Base-by-base conservation (phyloP, 805 yeast species). In the Nakazawaea wyomingensis region DNA sequence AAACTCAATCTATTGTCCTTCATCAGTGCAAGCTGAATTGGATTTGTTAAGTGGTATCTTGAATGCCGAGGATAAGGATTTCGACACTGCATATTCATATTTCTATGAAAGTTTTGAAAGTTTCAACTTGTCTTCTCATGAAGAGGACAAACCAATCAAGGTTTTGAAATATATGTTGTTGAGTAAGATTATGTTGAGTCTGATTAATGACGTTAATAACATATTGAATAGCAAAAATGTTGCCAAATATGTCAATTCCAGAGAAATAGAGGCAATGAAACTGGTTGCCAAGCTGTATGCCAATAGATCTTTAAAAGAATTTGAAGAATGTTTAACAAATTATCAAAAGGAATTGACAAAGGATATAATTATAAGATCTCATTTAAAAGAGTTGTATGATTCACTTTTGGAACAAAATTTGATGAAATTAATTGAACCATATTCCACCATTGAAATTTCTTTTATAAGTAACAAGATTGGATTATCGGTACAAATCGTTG, bases 51-150 rank as follows among this genome's bases (percentile, higher is more conserved):
- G 95, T 59, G 99, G 99, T 53, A 81, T 91, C 44, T 74, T 93
- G 49, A 95, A 91, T 66, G 96, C 97, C 30, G 97, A 93, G 64
- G 98, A 93, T 55, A 86, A 86, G 61, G 99, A 93, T 63, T 95
- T 86, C 68, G 85, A 87, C 60, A 93, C 99, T 9, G 96, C 98
- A 10, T 93, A 76, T 59, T 89, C 97, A 5, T 93, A 93, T 63
- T 93, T 93, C 57, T 90, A 78, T 57, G 99, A 93, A 66, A 83
- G 96, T 16, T 89, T 91, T 55, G 99, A 93, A 62, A 91, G 91
- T 34, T 93, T 78, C 64, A 81, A 81, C 57, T 64, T 71, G 48
- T 64, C 66, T 44, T 52, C 65, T 9, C 49, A 53, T n/a, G 56
- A 66, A 5, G 66, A 61, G 24, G 80, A 74, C 39, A 64, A 67